Percentiles rank a stretch among this genome's conserved stretches.
phyloP scores from a whole-genome alignment of 441 rosid genomes.

The Arabidopsis lyrata region DNA sequence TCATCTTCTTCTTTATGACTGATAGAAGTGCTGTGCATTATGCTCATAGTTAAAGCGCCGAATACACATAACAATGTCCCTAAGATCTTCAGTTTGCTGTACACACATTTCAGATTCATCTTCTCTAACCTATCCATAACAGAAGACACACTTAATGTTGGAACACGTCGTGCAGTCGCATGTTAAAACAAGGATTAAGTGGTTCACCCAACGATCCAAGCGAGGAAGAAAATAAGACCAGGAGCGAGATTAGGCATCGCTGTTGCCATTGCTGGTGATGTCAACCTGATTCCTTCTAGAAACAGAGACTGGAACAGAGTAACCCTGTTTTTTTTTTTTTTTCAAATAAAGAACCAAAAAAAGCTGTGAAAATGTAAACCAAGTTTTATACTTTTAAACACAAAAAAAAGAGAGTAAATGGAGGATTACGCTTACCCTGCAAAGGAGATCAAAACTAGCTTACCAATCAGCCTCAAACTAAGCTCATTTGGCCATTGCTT shows the following conservation, averaged over 20 bases:
- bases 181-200: background rate
- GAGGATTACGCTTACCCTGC: slow-evolving; percentile 62
- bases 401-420: background rate
- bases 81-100: slow-evolving; percentile 76
- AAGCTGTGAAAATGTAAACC: background rate
- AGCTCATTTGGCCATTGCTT: slow-evolving; percentile 72
- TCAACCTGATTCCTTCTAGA: slow-evolving; percentile 78
- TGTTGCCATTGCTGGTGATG: slow-evolving; percentile 88
- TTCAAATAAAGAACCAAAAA: background rate
- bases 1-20: background rate
- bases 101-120: slow-evolving; percentile 61
- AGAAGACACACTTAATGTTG: slow-evolving; percentile 1
- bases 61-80: slow-evolving; percentile 78
- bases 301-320: slow-evolving; percentile 75
- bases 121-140: slow-evolving; percentile 63
- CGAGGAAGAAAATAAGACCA: slow-evolving; percentile 78
- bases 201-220: slow-evolving; percentile 70
- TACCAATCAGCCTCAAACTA: slow-evolving; percentile 61
- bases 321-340: slow-evolving; percentile 56
- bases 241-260: slow-evolving; percentile 98
- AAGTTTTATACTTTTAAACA: background rate
- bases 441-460: slow-evolving; percentile 72
- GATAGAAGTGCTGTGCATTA: slow-evolving; percentile 64
- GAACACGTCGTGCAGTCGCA: background rate
- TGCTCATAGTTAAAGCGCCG: slow-evolving; percentile 80